Percentiles rank a stretch among this genome's conserved stretches.
phyloP scores from a whole-genome alignment of 345 rosid genomes.

The Linum lewisii region DNA sequence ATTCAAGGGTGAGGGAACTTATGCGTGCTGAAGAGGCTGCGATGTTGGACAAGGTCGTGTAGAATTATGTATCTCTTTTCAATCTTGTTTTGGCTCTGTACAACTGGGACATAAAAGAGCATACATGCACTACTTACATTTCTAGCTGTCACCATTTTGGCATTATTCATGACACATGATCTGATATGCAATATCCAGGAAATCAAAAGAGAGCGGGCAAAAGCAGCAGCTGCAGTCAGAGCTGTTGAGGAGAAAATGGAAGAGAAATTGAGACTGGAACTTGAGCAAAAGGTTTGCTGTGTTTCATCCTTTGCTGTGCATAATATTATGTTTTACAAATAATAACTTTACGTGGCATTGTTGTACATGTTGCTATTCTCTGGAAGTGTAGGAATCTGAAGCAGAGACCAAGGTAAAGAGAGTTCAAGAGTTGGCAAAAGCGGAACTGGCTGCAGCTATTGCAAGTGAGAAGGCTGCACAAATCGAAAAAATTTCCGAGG shows the following conservation, averaged over 20 bases:
- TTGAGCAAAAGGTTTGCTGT: slow-evolving; percentile 63
- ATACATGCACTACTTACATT: background rate
- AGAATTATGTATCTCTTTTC: slow-evolving; percentile 10
- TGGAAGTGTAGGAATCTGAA: slow-evolving; percentile 60
- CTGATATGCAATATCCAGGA: slow-evolving; percentile 41
- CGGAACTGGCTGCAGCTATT: slow-evolving; percentile 61
- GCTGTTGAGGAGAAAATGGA: slow-evolving; percentile 79
- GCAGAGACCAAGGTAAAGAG: slow-evolving; percentile 44
- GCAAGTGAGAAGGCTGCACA: slow-evolving; percentile 77
- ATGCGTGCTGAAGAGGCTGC: slow-evolving; percentile 97
- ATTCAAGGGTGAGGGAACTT: slow-evolving; percentile 82
- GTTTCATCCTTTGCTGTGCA: background rate
- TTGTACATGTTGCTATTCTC: slow-evolving; percentile 17
- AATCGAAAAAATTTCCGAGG: slow-evolving; percentile 79
- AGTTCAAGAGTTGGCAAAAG: slow-evolving; percentile 66
- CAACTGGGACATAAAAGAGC: background rate
- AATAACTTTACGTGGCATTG: slow-evolving; percentile 7
- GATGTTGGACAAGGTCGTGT: slow-evolving; percentile 74
- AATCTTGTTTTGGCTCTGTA: background rate
- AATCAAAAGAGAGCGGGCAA: slow-evolving; percentile 79
- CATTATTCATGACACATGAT: background rate
- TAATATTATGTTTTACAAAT: slow-evolving; percentile 6
- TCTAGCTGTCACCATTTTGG: slow-evolving; percentile 1
- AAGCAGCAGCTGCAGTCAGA: slow-evolving; percentile 76
- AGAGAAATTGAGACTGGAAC: slow-evolving; percentile 62